phyloP scores from a whole-genome alignment of 352 stramenopile genomes.

The Phytopythium kandeliae region DNA sequence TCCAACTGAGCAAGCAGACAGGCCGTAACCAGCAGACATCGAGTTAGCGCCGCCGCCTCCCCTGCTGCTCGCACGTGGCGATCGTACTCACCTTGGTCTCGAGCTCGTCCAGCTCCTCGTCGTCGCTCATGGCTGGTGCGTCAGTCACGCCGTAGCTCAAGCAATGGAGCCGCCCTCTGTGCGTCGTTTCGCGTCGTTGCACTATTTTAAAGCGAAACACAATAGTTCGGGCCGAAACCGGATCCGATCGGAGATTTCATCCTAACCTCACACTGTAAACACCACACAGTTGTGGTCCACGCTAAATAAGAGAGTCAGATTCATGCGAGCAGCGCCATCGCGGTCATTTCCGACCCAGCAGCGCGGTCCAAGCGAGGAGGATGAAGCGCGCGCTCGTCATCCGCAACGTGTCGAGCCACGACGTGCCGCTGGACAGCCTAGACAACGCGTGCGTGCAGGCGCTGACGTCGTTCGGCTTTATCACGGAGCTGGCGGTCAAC shows the following conservation, averaged over 20 bases:
- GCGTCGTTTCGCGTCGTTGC: conserved; percentile 19
- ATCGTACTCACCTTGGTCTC: conserved; percentile 42
- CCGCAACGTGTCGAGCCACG: conserved; percentile 64
- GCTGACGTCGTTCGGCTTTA: conserved; percentile 59
- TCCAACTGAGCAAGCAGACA: conserved; percentile 46
- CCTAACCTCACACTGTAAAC: not conserved
- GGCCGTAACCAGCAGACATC: not conserved
- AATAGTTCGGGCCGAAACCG: not conserved
- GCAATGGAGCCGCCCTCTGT: not conserved
- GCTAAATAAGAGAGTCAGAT: not conserved
- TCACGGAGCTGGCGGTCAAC: conserved; percentile 65
- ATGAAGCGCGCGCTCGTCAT: conserved; percentile 83
- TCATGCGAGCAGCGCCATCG: no score
- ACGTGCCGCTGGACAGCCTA: conserved; percentile 65
- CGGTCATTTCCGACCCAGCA: no score
- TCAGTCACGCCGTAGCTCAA: no score
- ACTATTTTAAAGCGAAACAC: not conserved
- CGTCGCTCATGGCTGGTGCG: conserved; percentile 37
- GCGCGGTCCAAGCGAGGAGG: no score
- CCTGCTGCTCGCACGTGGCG: not conserved
- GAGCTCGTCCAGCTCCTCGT: conserved; percentile 70
- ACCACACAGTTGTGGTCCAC: not conserved
- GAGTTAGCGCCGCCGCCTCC: not conserved
- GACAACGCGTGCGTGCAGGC: conserved; percentile 74
- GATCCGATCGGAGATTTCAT: not conserved